phyloP scores from a whole-genome alignment of 164 flowering plant species.

The Protea cynaroides region DNA sequence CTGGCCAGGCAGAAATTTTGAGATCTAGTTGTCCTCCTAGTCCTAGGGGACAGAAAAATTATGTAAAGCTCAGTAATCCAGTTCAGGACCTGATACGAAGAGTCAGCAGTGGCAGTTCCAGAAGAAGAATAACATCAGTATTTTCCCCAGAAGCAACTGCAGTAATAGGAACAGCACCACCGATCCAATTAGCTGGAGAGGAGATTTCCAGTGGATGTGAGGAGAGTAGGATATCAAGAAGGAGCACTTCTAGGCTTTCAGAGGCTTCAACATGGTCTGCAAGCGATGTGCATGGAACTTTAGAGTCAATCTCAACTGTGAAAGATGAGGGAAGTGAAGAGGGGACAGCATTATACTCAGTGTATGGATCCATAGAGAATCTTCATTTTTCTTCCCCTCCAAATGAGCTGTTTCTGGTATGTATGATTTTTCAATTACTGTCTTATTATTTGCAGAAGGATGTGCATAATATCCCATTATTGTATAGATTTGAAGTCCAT shows the following conservation, averaged over 20 bases:
- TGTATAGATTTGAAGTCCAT: too few species aligned
- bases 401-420: constrained; percentile 30
- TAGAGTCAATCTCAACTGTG: constrained; percentile 7
- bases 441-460: too few species aligned
- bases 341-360: constrained; percentile 4
- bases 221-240: constrained; percentile 8
- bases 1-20: constrained; percentile 9
- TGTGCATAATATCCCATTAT: too few species aligned
- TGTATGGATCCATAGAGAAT: constrained; percentile 13
- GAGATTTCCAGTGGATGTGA: constrained; percentile 20
- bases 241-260: constrained; percentile 22
- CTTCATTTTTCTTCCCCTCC: constrained; percentile 21
- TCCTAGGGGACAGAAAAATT: constrained; percentile 4
- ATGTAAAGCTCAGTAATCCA: constrained; percentile 15
- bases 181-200: constrained; percentile 14
- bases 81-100: constrained; percentile 19
- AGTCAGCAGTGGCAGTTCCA: constrained; percentile 4
- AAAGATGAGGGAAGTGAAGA: constrained; percentile 16
- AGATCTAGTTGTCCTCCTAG: constrained; percentile 20
- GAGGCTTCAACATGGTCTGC: constrained; percentile 21
- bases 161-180: constrained; percentile 19
- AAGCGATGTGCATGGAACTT: constrained; percentile 10
- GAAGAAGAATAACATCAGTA: constrained; percentile 3
- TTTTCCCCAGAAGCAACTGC: constrained; percentile 16
- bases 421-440: not conserved